phyloP scores from a whole-genome alignment of 345 rosid species.

The Limnanthes douglasii region DNA sequence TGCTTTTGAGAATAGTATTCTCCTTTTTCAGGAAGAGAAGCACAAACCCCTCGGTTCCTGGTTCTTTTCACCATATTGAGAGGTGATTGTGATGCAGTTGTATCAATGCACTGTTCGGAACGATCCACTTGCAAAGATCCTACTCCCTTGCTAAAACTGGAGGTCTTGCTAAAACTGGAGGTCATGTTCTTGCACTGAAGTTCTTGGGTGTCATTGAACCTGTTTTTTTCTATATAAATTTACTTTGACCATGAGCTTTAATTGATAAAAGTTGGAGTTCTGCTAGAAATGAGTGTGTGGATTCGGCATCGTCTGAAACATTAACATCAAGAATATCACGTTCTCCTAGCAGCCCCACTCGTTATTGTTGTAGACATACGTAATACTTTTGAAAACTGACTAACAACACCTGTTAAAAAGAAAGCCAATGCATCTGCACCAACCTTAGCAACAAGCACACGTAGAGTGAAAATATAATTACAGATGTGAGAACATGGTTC shows the following conservation, averaged over 20 bases:
- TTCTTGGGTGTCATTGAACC: constrained; percentile 8
- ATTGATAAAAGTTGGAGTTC: constrained; percentile 50
- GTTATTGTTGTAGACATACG: constrained; percentile 57
- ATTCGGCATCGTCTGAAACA: constrained; percentile 22
- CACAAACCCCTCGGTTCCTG: too few relatives aligned
- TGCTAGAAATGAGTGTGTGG: constrained; percentile 34
- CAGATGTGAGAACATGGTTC: too few relatives aligned
- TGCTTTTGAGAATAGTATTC: too few relatives aligned
- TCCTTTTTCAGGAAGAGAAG: too few relatives aligned
- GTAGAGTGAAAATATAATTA: constrained; percentile 49
- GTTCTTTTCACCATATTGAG: too few relatives aligned
- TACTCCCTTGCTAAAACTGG: constrained; percentile 14
- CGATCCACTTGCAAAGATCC: constrained; percentile 60
- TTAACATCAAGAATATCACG: constrained; percentile 14
- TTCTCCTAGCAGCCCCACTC: constrained; percentile 90
- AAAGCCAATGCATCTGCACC: constrained; percentile 81
- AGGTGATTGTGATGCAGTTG: constrained; percentile 45
- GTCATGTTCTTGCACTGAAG: constrained; percentile 14
- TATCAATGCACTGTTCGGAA: constrained; percentile 63
- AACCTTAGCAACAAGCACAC: constrained; percentile 84
- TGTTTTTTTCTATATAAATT: constrained; percentile 16
- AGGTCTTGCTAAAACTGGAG: constrained; percentile 6
- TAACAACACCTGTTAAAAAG: constrained; percentile 89
- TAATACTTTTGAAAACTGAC: constrained; percentile 74
- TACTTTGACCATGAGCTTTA: constrained; percentile 21